phyloP scores from a whole-genome alignment of 768 basidiomycete genomes.

The Serendipita sp. region DNA sequence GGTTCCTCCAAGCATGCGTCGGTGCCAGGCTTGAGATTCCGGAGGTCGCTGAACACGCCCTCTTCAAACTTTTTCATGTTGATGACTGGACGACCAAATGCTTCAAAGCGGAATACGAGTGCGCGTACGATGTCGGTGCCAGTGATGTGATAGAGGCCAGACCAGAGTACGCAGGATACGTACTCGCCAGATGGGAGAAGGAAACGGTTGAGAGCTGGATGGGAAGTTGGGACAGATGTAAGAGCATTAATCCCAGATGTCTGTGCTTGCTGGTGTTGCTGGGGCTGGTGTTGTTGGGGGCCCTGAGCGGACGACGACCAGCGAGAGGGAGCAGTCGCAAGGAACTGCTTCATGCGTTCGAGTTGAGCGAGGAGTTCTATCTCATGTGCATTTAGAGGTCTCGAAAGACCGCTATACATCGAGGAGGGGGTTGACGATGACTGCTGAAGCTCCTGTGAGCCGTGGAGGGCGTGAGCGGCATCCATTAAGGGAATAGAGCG shows the following conservation, averaged over 20 bases:
- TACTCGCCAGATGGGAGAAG: slow-evolving; percentile 74
- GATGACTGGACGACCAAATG: slow-evolving; percentile 74
- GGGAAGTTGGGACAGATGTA: slow-evolving; percentile 27
- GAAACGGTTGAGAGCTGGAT: slow-evolving; percentile 74
- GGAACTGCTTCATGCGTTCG: slow-evolving; percentile 75
- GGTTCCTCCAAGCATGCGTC: slow-evolving; percentile 91
- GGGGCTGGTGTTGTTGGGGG: slow-evolving; percentile 15
- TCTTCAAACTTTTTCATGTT: slow-evolving; percentile 98
- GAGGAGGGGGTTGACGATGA: not conserved
- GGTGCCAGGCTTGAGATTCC: slow-evolving; percentile 84
- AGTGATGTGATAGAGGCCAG: slow-evolving; percentile 81
- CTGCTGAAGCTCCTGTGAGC: not conserved
- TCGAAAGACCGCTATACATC: slow-evolving; percentile 13
- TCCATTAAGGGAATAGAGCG: not conserved
- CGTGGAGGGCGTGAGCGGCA: not conserved
- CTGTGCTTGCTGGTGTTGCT: not conserved
- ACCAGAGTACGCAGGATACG: slow-evolving; percentile 86
- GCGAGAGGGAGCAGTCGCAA: slow-evolving; percentile 65
- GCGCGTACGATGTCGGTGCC: slow-evolving; percentile 95
- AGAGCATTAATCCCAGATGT: not conserved
- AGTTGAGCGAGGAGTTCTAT: slow-evolving; percentile 57
- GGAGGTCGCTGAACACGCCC: slow-evolving; percentile 82
- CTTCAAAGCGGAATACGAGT: slow-evolving; percentile 85
- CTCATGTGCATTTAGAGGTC: slow-evolving; percentile 47
- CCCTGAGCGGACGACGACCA: slow-evolving; percentile 31